phyloP scores from a whole-genome alignment of 2,329 filamentous ascomycete genomes.

The Sporothrix dimorphospora region DNA sequence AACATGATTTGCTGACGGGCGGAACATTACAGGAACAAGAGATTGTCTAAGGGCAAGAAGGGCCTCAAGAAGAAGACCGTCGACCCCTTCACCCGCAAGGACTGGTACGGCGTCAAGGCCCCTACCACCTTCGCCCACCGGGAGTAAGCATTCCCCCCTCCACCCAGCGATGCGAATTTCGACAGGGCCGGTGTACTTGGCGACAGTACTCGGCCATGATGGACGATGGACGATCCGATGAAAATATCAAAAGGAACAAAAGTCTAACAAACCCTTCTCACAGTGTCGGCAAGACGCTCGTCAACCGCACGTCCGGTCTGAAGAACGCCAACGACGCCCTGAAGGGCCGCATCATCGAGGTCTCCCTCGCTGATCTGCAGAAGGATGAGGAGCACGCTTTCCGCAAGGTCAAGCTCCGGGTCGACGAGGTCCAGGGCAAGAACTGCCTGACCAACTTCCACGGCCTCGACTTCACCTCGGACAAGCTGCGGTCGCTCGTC shows the following conservation, averaged over 20 bases:
- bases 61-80: conserved; percentile 99
- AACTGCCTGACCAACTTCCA: conserved; percentile 99
- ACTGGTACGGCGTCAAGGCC: conserved; percentile 98
- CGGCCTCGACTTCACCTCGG: conserved; percentile 99
- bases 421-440: conserved; percentile 99
- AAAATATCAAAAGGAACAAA: background rate
- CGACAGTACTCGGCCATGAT: background rate
- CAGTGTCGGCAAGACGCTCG: conserved; percentile 98
- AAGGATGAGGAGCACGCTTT: conserved; percentile 99
- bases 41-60: conserved; percentile 99
- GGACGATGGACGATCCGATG: background rate
- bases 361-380: conserved; percentile 97
- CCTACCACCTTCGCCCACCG: conserved; percentile 93
- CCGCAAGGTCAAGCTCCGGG: conserved; percentile 98
- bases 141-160: conserved; percentile 70
- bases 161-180: background rate
- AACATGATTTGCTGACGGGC: conserved; percentile 21
- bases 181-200: background rate
- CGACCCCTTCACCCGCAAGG: conserved; percentile 98
- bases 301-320: conserved; percentile 98
- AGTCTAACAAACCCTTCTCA: background rate
- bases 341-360: conserved; percentile 98
- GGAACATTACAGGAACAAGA: conserved; percentile 80
- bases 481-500: conserved; percentile 98
- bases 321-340: conserved; percentile 99